Evolutionary conservation across 2,329 filamentous ascomycete species (phyloP), one percentile per base, ranked within the genome.

Genomic region (Venturia oleaginea): DNA sequence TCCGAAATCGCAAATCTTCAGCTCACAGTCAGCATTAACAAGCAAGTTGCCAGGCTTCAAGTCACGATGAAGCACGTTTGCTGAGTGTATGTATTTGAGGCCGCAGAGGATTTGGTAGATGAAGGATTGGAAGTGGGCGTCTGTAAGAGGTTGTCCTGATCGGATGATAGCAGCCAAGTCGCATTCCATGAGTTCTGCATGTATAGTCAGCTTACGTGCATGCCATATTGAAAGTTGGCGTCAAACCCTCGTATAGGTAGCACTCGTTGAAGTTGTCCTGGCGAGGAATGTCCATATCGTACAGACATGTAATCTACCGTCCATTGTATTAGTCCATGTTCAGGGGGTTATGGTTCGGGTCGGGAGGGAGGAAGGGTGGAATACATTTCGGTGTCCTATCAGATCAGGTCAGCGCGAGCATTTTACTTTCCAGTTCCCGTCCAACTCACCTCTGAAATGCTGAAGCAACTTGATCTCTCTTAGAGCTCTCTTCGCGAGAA

Each of bases 91-190:
- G 78, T 97, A 99, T 82, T 99, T 99, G 71, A 99, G 83, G 68
- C 94, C 94, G 76, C 94, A 97, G 6, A 99, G 88, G 70, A 99
- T 99, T 83, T 99, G 94, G 82, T 99, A 99, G 79, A 99, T 97
- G 80, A 99, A 99, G 62, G 94, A 97, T 79, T 99, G 94, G 82
- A 99, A 99, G 78, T 99, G 94, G 64, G 94, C 94, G 75, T 99
- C 94, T 73, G 94, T 99, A 75, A 99, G 83, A 59, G 94, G 92
- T 76, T 99, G 94, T 67, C 94, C 94, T 51, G 93, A 97, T 70
- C 94, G 88, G 72, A 99, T 97, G 76, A 99, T 99, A 69, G 94
- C 94, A 38, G 94, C 94, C 75, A 99, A 79, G 79, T 99, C 94
- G 80, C 94, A 97, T 76, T 99, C 94, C 94, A 99, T 99, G 76